Evolutionary conservation across 768 basidiomycete species (phyloP).

Genomic region (Rickenella mellea): DNA sequence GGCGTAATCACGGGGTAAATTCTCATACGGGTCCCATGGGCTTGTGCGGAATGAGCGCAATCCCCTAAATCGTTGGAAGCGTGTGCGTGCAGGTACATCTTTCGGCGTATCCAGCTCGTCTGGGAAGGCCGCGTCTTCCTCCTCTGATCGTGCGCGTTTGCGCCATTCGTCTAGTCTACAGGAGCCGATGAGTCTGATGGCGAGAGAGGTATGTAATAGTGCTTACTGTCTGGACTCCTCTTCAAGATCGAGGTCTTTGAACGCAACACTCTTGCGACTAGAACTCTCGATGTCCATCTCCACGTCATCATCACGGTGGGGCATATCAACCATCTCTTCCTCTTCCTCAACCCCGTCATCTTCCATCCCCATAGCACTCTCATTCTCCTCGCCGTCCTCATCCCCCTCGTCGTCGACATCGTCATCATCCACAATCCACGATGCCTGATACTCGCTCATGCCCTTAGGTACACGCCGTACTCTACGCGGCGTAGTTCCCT

Average conservation of each 20-base stretch:
- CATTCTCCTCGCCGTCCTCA: slow-evolving; percentile 22
- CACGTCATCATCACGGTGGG: slow-evolving; percentile 36
- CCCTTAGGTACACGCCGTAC: slow-evolving; percentile 89
- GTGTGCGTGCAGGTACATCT: slow-evolving; percentile 64
- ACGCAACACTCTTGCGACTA: slow-evolving; percentile 40
- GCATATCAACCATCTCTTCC: slow-evolving; percentile 53
- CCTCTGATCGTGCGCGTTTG: slow-evolving; percentile 41
- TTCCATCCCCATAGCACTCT: slow-evolving; percentile 13
- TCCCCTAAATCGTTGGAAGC: slow-evolving; percentile 91
- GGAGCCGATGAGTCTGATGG: slow-evolving; percentile 5
- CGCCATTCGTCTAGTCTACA: slow-evolving; percentile 61
- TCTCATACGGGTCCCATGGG: slow-evolving; percentile 97
- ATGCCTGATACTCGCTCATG: slow-evolving; percentile 93
- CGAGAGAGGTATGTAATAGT: neutral
- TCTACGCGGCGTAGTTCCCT: slow-evolving; percentile 68
- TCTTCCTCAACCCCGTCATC: slow-evolving; percentile 38
- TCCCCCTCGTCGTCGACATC: slow-evolving; percentile 47
- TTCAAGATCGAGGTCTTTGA: slow-evolving; percentile 72
- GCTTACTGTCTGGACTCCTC: slow-evolving; percentile 84
- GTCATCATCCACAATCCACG: slow-evolving; percentile 88
- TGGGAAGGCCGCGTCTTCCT: slow-evolving; percentile 83
- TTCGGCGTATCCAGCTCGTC: slow-evolving; percentile 95
- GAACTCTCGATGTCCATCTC: slow-evolving; percentile 41
- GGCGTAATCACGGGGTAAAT: slow-evolving; percentile 87
- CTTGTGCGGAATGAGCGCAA: slow-evolving; percentile 89